These are phyloP conservation scores for Neoarthrinium moseri DNA, from an alignment of 2,329 filamentous ascomycete species.

Conservation along the genomic window DNA sequence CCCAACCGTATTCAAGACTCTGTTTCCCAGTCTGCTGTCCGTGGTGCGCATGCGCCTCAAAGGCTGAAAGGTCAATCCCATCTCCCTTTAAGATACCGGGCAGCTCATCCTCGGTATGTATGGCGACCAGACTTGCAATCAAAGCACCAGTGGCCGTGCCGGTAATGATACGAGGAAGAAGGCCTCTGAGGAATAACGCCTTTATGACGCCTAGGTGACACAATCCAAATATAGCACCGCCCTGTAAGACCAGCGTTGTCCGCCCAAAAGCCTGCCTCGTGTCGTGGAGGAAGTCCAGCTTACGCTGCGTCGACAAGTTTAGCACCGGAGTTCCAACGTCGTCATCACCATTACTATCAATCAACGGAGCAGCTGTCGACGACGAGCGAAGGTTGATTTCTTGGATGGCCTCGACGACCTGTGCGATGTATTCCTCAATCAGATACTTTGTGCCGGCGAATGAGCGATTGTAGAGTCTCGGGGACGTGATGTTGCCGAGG, in stretches of 20 bases:
- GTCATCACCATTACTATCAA: background rate
- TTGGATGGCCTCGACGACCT: constrained; percentile 78
- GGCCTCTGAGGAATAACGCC: constrained; percentile 74
- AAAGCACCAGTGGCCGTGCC: constrained; percentile 88
- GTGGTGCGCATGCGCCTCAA: constrained; percentile 47
- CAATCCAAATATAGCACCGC: constrained; percentile 86
- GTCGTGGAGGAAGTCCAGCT: constrained; percentile 83
- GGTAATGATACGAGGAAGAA: constrained; percentile 86
- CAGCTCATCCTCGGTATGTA: constrained; percentile 84
- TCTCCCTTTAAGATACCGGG: constrained; percentile 74
- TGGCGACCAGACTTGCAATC: constrained; percentile 83
- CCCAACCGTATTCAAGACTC: constrained; percentile 42
- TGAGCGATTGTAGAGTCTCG: constrained; percentile 78
- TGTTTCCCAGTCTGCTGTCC: constrained; percentile 30
- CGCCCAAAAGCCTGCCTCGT: constrained; percentile 85
- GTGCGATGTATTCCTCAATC: constrained; percentile 86
- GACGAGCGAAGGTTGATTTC: constrained; percentile 57
- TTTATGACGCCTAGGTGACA: constrained; percentile 91
- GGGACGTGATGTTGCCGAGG: constrained; percentile 83
- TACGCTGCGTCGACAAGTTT: constrained; percentile 66
- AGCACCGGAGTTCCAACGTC: background rate
- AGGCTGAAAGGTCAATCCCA: constrained; percentile 80
- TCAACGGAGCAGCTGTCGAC: constrained; percentile 4
- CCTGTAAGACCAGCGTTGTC: constrained; percentile 82
- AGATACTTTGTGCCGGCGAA: constrained; percentile 87